Conservation (phyloP, 257 asterid genomes). For the Solanum lignicaule region DNA sequence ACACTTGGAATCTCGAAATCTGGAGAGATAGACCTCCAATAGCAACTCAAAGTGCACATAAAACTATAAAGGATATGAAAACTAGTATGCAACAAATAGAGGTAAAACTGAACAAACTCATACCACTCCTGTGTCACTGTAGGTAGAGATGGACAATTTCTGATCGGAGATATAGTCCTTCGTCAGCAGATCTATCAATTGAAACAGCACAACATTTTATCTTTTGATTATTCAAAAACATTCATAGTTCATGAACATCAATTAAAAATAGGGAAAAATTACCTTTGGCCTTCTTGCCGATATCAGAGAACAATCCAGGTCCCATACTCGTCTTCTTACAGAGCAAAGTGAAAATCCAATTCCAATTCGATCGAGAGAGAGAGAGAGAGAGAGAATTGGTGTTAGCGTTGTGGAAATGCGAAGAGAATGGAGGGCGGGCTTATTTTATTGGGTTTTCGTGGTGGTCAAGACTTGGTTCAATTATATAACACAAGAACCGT, state of each 20-base stretch:
- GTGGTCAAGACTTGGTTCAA: background rate
- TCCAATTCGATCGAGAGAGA: background rate
- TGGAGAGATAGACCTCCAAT: background rate
- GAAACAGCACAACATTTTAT: background rate
- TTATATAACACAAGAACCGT: background rate
- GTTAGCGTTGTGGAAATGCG: background rate
- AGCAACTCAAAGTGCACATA: background rate
- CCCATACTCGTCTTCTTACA: conserved; percentile 46
- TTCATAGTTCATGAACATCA: background rate
- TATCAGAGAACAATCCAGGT: conserved; percentile 86
- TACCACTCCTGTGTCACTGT: conserved; percentile 85
- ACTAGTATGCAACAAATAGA: background rate
- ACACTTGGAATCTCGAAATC: background rate
- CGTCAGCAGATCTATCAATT: conserved; percentile 67
- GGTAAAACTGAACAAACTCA: background rate
- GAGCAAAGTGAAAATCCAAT: background rate
- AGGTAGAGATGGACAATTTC: conserved; percentile 65
- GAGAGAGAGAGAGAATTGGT: background rate
- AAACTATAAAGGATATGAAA: background rate
- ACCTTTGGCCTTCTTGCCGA: conserved; percentile 96
- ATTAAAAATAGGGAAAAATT: background rate
- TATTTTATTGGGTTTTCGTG: background rate
- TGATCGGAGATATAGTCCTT: conserved; percentile 83
- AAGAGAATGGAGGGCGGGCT: background rate
- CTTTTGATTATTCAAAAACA: background rate